These are phyloP conservation scores for Halteria grandinella DNA, from an alignment of 73 alveolate genomes.

Conservation along the genomic window DNA sequence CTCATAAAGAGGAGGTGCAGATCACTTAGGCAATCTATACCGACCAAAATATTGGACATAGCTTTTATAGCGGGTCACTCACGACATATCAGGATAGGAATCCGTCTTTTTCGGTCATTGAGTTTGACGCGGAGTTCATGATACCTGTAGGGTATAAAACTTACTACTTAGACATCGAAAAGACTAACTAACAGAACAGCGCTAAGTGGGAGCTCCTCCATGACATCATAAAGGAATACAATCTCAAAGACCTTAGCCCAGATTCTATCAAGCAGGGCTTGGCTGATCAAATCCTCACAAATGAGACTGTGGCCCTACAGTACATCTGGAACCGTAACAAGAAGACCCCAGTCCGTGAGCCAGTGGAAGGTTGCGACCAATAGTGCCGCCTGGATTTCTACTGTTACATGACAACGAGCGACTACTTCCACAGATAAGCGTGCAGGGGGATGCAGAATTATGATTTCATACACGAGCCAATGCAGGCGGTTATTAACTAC, in stretches of 20 bases:
- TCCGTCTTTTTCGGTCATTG: slow-evolving; percentile 61
- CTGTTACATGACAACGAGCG: slow-evolving; percentile 4
- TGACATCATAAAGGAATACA: slow-evolving; percentile 33
- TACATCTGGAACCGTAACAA: too few species aligned
- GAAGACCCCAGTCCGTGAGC: too few species aligned
- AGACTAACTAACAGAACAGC: not conserved
- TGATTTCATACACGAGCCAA: slow-evolving; percentile 13
- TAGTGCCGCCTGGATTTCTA: slow-evolving; percentile 15
- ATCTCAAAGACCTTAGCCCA: slow-evolving; percentile 47
- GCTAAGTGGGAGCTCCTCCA: slow-evolving; percentile 55
- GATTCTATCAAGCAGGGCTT: too few species aligned
- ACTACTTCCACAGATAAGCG: not conserved
- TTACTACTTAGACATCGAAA: slow-evolving; percentile 32
- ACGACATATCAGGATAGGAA: slow-evolving; percentile 31
- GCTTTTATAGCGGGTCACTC: slow-evolving; percentile 22
- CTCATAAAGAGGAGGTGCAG: slow-evolving; percentile 14
- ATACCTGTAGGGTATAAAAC: slow-evolving; percentile 51
- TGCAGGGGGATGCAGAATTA: slow-evolving; percentile 43
- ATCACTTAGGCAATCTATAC: not conserved
- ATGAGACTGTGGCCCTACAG: too few species aligned
- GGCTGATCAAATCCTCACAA: too few species aligned
- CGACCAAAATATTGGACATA: slow-evolving; percentile 18
- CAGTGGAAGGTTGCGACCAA: slow-evolving; percentile 8
- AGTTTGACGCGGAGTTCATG: slow-evolving; percentile 54
- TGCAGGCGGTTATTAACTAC: slow-evolving; percentile 1